Conservation (phyloP, 139 green algal genomes). For the Auxenochlorella pyrenoidosa region DNA sequence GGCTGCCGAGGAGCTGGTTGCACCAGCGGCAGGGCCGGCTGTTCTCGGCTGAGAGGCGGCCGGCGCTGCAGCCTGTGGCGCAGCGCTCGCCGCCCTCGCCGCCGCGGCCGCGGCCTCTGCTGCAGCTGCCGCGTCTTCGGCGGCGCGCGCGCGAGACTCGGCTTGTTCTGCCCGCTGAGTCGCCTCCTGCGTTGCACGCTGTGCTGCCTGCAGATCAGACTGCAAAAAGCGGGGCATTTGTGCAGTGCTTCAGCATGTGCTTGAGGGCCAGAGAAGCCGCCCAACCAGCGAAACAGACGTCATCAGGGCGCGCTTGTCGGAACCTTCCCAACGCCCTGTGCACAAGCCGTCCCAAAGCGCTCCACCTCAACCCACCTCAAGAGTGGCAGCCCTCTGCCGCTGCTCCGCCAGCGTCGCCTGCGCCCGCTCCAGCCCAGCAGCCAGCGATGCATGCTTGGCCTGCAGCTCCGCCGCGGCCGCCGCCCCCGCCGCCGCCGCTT, state of each 20-base stretch:
- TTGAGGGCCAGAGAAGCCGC: neutral
- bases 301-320: neutral
- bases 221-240: neutral
- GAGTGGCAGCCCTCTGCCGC: neutral
- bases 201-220: neutral
- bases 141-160: neutral
- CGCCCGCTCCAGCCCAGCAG: neutral
- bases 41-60: neutral
- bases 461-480: neutral
- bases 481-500: neutral
- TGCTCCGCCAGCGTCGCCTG: neutral
- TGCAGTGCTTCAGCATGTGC: too few species aligned
- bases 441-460: neutral
- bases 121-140: neutral
- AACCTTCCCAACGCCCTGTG: too few species aligned
- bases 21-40: neutral
- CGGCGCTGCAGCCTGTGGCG: neutral
- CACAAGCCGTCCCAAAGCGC: too few species aligned
- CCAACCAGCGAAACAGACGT: neutral
- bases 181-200: neutral
- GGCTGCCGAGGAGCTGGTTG: neutral
- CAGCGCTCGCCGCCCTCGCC: neutral
- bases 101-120: neutral
- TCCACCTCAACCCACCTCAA: conserved; percentile 10
- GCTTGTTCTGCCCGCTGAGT: neutral